phyloP scores from a whole-genome alignment of 2,329 filamentous ascomycete species.

The Epichloe brachyelytri region DNA sequence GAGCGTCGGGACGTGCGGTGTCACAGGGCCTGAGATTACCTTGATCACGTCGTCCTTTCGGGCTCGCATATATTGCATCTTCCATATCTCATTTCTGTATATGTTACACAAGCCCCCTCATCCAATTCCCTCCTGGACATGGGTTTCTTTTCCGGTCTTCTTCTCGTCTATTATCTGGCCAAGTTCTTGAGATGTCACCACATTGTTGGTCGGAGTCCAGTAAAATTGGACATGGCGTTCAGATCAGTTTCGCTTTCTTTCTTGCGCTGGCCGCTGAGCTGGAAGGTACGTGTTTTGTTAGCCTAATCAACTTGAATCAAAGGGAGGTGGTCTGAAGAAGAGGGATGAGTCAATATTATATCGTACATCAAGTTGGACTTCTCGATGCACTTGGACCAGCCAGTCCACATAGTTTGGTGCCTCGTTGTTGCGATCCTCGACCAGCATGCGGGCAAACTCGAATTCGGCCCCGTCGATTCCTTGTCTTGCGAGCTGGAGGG shows the following conservation, averaged over 20 bases:
- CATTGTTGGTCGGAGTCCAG: conserved; percentile 28
- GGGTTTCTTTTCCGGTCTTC: not conserved
- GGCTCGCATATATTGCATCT: not conserved
- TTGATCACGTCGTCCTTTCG: not conserved
- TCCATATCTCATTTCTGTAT: too few relatives aligned
- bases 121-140: not conserved
- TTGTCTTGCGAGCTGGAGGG: conserved; percentile 82
- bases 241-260: conserved; percentile 45
- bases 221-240: conserved; percentile 41
- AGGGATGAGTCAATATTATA: not conserved
- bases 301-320: not conserved
- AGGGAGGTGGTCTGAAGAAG: not conserved
- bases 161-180: not conserved
- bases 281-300: conserved; percentile 10
- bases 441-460: conserved; percentile 81
- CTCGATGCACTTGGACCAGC: conserved; percentile 88
- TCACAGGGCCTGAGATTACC: not conserved
- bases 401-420: conserved; percentile 97
- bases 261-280: conserved; percentile 59
- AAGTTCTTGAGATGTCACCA: not conserved
- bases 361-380: conserved; percentile 77
- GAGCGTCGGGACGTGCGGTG: not conserved
- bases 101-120: not conserved
- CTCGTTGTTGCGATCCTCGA: conserved; percentile 95
- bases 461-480: conserved; percentile 91